Evolutionary conservation across 2,329 filamentous ascomycete species (phyloP), one percentile per base, ranked within the genome.

Genomic region (Xylaria sp.): DNA sequence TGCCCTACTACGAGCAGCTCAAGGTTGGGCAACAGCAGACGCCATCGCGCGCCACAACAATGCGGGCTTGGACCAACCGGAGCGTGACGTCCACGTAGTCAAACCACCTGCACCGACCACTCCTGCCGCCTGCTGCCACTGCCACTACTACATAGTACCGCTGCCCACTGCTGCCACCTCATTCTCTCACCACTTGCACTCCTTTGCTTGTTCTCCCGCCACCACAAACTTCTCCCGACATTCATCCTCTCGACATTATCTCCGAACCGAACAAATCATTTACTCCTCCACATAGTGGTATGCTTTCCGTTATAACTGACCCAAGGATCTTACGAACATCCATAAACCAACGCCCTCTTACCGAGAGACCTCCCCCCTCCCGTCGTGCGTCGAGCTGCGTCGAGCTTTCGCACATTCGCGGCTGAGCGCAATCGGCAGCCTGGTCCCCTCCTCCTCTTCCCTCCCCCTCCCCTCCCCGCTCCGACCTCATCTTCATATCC

Each of bases 381-480:
- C 8, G 53, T 46, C 9, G 42, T 53, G 52, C 23, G 23, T 30
- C 23, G 23, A 30, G 23, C 23, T 30, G 23, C 23, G 23, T 30
- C 23, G 23, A 30, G 23, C 23, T 30, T 23, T 37, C 57, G 50
- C 19, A 46, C 54, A 50, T 46, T 60, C 49, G 54, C 55, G 54
- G 59, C 50, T 10, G 58, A 62, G 60, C 62, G 60, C 57, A 61
- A 63, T 59, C 59, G 59, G 59, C 55, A 59, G 52, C 13, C 30
- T 46, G 42, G 13, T 6, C 13, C 49, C 23, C 23, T 30, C 5
- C 49, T 35, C 59, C 59, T 57, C 57, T 52, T 56, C 58, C 11
- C 23, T 30, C 23, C 23, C 23, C 23, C 23, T 30, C 11, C 13
- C 49, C 49, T 35, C 59, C 59, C 58, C 57, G 54, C 58, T 58